A percentile compares a stretch with the other conserved stretches of the same genome.
These are phyloP conservation scores for Coleophoma crateriformis DNA, from an alignment of 2,329 filamentous ascomycete species.

Conservation along the genomic window DNA sequence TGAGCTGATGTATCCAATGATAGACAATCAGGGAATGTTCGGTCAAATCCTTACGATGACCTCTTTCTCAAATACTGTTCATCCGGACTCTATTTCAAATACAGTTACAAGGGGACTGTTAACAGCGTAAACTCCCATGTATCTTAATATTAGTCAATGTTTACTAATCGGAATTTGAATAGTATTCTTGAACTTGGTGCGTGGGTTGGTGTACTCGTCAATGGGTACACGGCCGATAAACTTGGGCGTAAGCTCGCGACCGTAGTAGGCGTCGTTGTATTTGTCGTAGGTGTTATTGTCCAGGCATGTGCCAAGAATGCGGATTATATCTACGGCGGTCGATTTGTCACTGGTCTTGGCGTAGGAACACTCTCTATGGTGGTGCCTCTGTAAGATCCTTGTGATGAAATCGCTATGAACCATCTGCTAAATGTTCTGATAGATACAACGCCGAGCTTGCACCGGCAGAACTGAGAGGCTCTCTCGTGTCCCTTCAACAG, in stretches of 20 bases:
- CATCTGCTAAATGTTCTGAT: not conserved
- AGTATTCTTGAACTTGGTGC: constrained; percentile 68
- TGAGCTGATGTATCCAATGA: constrained; percentile 45
- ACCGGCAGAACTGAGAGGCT: constrained; percentile 61
- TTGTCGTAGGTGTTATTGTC: constrained; percentile 65
- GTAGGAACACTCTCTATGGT: constrained; percentile 66
- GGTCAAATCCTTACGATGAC: constrained; percentile 60
- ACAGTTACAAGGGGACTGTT: constrained; percentile 57
- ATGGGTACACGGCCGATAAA: constrained; percentile 65
- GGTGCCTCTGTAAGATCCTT: constrained; percentile 38
- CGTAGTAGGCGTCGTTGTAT: constrained; percentile 58
- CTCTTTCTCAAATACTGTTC: constrained; percentile 30
- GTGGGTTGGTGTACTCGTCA: constrained; percentile 68
- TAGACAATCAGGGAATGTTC: constrained; percentile 72
- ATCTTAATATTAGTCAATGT: too few relatives aligned
- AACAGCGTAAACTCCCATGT: constrained; percentile 32
- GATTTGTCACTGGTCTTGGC: constrained; percentile 69
- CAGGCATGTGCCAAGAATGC: constrained; percentile 54
- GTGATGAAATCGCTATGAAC: too few relatives aligned
- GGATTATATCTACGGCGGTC: constrained; percentile 52
- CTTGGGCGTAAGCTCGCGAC: constrained; percentile 66
- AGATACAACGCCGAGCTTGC: constrained; percentile 42
- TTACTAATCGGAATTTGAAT: too few relatives aligned
- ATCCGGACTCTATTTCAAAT: constrained; percentile 27
- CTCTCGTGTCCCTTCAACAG: constrained; percentile 60